Conservation (phyloP, 116 monocot genomes). For the Phalaenopsis hybrid region DNA sequence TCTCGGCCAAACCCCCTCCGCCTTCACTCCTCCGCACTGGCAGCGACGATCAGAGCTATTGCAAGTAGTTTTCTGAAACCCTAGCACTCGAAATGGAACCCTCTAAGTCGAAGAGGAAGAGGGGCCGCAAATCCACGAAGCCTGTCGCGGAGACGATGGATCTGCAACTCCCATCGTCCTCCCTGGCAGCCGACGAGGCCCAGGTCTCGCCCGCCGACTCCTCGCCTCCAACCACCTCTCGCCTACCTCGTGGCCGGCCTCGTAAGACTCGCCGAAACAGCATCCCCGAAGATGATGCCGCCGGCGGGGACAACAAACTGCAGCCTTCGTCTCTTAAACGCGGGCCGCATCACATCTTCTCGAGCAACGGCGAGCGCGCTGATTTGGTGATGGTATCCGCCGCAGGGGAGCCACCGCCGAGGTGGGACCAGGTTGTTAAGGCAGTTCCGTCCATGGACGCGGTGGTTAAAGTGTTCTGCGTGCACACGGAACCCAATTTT, state of each 20-base stretch:
- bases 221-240: constrained; percentile 10
- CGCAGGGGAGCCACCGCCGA: constrained; percentile 17
- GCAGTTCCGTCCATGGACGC: constrained; percentile 73
- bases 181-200: constrained; percentile 16
- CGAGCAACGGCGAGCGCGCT: constrained; percentile 13
- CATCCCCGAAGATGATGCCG: not conserved
- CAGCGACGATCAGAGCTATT: too few species aligned
- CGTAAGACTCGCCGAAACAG: constrained; percentile 16
- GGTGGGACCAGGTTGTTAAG: constrained; percentile 55
- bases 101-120: constrained; percentile 39
- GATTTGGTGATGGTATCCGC: not conserved
- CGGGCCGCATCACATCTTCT: constrained; percentile 4
- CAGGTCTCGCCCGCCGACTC: not conserved
- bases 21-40: too few species aligned
- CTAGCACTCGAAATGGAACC: constrained; percentile 23
- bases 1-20: too few species aligned
- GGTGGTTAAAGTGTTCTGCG: constrained; percentile 94
- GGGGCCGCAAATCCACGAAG: constrained; percentile 36
- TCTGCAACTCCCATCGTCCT: constrained; percentile 18
- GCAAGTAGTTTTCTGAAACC: not conserved
- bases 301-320: not conserved
- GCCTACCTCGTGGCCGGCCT: constrained; percentile 21
- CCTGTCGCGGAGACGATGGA: constrained; percentile 26
- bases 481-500: constrained; percentile 94
- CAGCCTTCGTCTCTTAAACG: constrained; percentile 10